phyloP scores from a whole-genome alignment of 2,329 filamentous ascomycete species.

The Rhinocladiella similis region DNA sequence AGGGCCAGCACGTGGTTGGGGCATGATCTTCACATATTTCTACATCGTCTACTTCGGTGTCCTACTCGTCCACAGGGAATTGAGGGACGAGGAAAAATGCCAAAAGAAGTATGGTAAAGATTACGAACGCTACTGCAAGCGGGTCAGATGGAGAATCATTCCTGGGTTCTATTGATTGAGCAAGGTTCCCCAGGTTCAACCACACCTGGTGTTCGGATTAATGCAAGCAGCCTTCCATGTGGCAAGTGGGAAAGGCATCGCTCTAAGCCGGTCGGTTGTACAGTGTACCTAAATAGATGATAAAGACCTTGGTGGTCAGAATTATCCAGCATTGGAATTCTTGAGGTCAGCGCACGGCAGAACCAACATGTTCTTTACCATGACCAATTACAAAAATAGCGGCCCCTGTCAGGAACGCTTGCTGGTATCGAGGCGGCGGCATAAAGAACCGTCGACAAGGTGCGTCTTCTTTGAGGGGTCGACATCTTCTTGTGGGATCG shows the following conservation, averaged over 20 bases:
- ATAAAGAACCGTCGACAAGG: too few species aligned
- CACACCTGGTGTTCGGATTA: background rate
- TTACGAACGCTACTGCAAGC: slow-evolving; percentile 84
- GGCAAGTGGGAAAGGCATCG: background rate
- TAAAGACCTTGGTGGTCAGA: background rate
- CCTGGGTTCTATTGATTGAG: slow-evolving; percentile 45
- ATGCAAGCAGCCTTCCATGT: background rate
- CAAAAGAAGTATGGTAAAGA: slow-evolving; percentile 86
- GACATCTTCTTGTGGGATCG: too few species aligned
- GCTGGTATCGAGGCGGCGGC: too few species aligned
- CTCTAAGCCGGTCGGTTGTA: background rate
- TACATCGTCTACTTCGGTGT: slow-evolving; percentile 91
- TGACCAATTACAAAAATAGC: too few species aligned
- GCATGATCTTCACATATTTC: slow-evolving; percentile 88
- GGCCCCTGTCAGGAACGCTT: too few species aligned
- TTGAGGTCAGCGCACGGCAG: too few species aligned
- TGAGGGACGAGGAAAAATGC: slow-evolving; percentile 89
- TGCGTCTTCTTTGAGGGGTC: too few species aligned
- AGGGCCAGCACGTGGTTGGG: slow-evolving; percentile 75
- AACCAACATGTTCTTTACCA: too few species aligned
- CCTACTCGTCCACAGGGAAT: slow-evolving; percentile 80
- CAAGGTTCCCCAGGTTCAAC: background rate
- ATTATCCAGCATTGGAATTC: background rate
- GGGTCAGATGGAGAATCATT: slow-evolving; percentile 78
- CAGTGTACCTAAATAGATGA: background rate